Evolutionary conservation across 441 rosid species (phyloP), one percentile per base, ranked within the genome.

Genomic region (Pelargonium myrrhifolium): DNA sequence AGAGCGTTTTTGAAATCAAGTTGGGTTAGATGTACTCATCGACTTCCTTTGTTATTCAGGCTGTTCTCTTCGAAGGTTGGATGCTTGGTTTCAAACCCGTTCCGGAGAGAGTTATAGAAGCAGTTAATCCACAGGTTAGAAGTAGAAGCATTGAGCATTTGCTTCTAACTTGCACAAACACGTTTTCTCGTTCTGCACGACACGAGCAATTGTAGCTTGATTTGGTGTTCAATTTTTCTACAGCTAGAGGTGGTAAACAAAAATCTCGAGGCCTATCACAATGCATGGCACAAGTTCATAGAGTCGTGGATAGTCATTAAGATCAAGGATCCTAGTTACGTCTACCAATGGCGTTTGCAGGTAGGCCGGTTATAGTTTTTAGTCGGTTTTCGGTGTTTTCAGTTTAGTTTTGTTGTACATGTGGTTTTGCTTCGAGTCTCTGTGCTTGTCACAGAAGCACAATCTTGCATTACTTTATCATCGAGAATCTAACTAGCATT

Each of bases 311-410:
- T 87, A 7, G 81, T 94, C 71, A 92, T 94, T 82, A 86, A 87
- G 77, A 92, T 94, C 76, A 80, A 86, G 79, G 99, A 92, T 73
- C 93, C 97, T 10, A 85, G 83, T 78, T 94, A 80, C 71, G 99
- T 92, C 39, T 92, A 86, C 72, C 83, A 87, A 69, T 92, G 98
- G 99, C 92, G 98, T 71, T 83, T 94, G 79, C 98, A 94, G 97
- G 98, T 89, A 37, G 40, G 9, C 8, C 40, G 40, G 40, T 37
- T 37, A 37, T 37, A 37, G 40, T 37, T 37, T 31, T 31, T 37
- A 37, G 40, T 37, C 8, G 40, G 40, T 37, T 37, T 37, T 7
- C 40, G 40, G 40, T 37, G 40, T 37, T 37, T 37, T 37, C 8
- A 37, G 40, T 37, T 37, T 37, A 0, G 40, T 37, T 37, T 7